phyloP scores from a whole-genome alignment of 768 basidiomycete genomes.

The Kockovaella imperatae region DNA sequence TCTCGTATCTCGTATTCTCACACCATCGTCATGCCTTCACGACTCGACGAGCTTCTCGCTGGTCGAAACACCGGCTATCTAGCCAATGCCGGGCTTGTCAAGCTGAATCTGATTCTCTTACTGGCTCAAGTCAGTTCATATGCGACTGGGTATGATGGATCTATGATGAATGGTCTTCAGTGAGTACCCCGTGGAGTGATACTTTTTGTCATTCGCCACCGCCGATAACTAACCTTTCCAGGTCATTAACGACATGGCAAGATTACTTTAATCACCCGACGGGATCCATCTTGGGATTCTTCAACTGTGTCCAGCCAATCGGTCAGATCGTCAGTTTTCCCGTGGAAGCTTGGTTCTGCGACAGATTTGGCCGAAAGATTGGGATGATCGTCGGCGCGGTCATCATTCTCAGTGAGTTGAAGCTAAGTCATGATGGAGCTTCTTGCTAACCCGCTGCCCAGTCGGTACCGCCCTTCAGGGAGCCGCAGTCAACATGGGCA shows the following conservation, averaged over 20 bases:
- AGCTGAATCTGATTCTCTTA: neutral
- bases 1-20: too few relatives aligned
- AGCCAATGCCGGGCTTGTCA: neutral
- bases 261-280: conserved; percentile 12
- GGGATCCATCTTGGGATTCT: conserved; percentile 22
- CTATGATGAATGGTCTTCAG: conserved; percentile 29
- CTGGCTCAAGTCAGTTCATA: neutral
- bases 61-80: neutral
- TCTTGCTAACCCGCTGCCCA: too few relatives aligned
- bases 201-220: too few relatives aligned
- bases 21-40: neutral
- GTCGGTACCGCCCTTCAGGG: neutral
- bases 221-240: too few relatives aligned
- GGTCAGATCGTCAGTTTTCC: conserved; percentile 24
- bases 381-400: conserved; percentile 38
- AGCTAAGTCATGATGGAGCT: too few relatives aligned
- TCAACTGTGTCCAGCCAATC: too few relatives aligned
- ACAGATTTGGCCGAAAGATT: conserved; percentile 34
- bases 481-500: too few relatives aligned
- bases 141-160: conserved; percentile 20
- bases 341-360: conserved; percentile 32
- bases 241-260: too few relatives aligned
- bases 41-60: neutral
- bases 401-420: conserved; percentile 40
- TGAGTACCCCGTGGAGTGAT: conserved; percentile 13